Conservation (phyloP, 1,139 yeast genomes). For the Yamadazyma siamensis region DNA sequence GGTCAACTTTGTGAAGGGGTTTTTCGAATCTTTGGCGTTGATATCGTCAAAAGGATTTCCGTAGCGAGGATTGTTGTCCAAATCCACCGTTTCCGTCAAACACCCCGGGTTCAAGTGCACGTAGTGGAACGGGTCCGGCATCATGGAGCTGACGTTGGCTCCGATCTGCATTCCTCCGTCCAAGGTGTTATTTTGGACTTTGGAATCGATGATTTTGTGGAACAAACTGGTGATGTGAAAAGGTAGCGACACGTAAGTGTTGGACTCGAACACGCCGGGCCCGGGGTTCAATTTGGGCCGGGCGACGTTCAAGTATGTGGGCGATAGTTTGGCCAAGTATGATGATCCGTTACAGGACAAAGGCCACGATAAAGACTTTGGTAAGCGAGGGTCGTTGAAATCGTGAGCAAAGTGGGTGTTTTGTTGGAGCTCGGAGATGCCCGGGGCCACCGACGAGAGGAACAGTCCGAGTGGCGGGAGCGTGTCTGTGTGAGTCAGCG, state of each 20-base stretch:
- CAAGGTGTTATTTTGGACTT: conserved; percentile 26
- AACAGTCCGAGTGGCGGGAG: conserved; percentile 28
- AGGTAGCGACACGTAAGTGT: conserved; percentile 43
- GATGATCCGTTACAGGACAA: conserved; percentile 20
- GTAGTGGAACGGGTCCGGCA: conserved; percentile 49
- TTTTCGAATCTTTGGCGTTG: conserved; percentile 14
- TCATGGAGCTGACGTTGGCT: conserved; percentile 50
- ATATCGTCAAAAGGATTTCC: conserved; percentile 7
- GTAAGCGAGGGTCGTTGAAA: conserved; percentile 8
- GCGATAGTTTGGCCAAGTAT: conserved; percentile 18
- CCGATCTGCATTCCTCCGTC: conserved; percentile 55
- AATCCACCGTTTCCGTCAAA: conserved; percentile 25
- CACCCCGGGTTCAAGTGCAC: conserved; percentile 59
- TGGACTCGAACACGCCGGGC: conserved; percentile 28
- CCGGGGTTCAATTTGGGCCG: conserved; percentile 31
- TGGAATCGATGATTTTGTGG: conserved; percentile 20
- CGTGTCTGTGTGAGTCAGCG: conserved; percentile 11
- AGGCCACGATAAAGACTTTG: conserved; percentile 29
- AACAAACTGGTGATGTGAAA: conserved; percentile 36
- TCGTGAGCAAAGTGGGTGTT: conserved; percentile 31
- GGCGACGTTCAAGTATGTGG: conserved; percentile 34
- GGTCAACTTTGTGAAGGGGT: conserved; percentile 34
- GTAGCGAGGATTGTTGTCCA: conserved; percentile 12
- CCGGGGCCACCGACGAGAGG: conserved; percentile 40
- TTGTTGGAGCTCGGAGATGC: conserved; percentile 29